phyloP scores from a whole-genome alignment of 768 basidiomycete genomes.

The Terana coerulea region DNA sequence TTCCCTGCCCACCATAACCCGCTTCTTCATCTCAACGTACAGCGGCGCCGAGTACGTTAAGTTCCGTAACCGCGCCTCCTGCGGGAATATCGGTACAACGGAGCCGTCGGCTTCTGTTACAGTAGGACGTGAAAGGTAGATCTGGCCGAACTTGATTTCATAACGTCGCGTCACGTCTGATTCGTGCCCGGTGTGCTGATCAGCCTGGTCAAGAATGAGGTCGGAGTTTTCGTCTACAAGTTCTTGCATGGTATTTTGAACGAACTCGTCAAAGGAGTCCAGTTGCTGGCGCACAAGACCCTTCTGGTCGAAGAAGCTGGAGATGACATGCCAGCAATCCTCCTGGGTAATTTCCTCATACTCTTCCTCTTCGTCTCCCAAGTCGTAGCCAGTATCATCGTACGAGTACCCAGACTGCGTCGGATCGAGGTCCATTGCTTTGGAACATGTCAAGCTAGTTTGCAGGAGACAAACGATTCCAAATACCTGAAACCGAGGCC shows the following conservation, averaged over 20 bases:
- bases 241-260: slow-evolving; percentile 99
- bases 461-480: neutral
- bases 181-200: slow-evolving; percentile 91
- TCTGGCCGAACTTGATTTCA: slow-evolving; percentile 96
- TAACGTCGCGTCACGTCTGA: slow-evolving; percentile 83
- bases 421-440: slow-evolving; percentile 22
- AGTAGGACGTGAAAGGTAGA: slow-evolving; percentile 93
- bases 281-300: slow-evolving; percentile 97
- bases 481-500: slow-evolving; percentile 1
- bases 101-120: slow-evolving; percentile 95
- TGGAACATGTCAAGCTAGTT: neutral
- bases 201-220: slow-evolving; percentile 92
- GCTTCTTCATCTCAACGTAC: slow-evolving; percentile 94
- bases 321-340: slow-evolving; percentile 94
- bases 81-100: slow-evolving; percentile 91
- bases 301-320: slow-evolving; percentile 95
- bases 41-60: slow-evolving; percentile 94
- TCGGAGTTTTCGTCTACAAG: slow-evolving; percentile 96
- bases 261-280: slow-evolving; percentile 98
- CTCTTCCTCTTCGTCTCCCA: slow-evolving; percentile 50
- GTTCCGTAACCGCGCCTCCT: slow-evolving; percentile 93
- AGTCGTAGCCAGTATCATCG: slow-evolving; percentile 53
- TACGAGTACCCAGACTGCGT: slow-evolving; percentile 30
- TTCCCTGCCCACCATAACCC: slow-evolving; percentile 73
- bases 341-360: slow-evolving; percentile 85